These are phyloP conservation scores for Fusarium cicatricum DNA, from an alignment of 2,329 filamentous ascomycete species.

Conservation along the genomic window DNA sequence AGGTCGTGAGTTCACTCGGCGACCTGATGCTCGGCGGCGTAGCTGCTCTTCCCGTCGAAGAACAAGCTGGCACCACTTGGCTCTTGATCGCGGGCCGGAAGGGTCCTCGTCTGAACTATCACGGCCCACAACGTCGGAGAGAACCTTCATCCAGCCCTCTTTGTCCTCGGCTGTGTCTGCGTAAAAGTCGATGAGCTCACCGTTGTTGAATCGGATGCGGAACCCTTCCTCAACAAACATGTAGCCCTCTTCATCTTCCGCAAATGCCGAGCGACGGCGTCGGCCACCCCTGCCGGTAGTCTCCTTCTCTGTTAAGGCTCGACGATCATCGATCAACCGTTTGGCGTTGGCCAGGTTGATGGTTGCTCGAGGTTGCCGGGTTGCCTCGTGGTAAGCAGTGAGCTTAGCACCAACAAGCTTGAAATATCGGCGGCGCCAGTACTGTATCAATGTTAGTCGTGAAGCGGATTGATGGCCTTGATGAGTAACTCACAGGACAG, in stretches of 20 bases:
- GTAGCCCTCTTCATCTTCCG: conserved; percentile 98
- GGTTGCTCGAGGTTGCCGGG: conserved; percentile 91
- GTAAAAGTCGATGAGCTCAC: conserved; percentile 98
- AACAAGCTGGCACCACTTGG: conserved; percentile 74
- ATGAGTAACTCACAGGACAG: conserved; percentile 78
- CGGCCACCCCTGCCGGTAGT: conserved; percentile 78
- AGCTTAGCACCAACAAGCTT: conserved; percentile 90
- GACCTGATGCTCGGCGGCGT: conserved; percentile 62
- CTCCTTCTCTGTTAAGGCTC: conserved; percentile 83
- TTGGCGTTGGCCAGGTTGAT: conserved; percentile 95
- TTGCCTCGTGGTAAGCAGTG: conserved; percentile 95
- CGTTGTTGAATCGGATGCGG: conserved; percentile 97
- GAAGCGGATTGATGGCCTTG: background rate
- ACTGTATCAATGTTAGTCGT: conserved; percentile 66
- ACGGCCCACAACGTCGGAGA: conserved; percentile 74
- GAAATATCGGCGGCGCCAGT: conserved; percentile 98
- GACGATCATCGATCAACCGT: conserved; percentile 92
- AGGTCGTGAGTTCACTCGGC: conserved; percentile 62
- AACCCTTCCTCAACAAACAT: conserved; percentile 99
- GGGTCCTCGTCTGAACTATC: conserved; percentile 59
- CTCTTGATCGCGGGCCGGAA: conserved; percentile 53
- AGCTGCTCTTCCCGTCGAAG: conserved; percentile 69
- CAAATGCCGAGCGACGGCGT: conserved; percentile 92
- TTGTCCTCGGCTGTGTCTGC: conserved; percentile 89
- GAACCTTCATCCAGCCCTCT: conserved; percentile 91